Percentiles rank a stretch among this genome's conserved stretches.
Evolutionary conservation across 805 yeast species (phyloP).

Genomic region (Schwanniomyces yamadae): DNA sequence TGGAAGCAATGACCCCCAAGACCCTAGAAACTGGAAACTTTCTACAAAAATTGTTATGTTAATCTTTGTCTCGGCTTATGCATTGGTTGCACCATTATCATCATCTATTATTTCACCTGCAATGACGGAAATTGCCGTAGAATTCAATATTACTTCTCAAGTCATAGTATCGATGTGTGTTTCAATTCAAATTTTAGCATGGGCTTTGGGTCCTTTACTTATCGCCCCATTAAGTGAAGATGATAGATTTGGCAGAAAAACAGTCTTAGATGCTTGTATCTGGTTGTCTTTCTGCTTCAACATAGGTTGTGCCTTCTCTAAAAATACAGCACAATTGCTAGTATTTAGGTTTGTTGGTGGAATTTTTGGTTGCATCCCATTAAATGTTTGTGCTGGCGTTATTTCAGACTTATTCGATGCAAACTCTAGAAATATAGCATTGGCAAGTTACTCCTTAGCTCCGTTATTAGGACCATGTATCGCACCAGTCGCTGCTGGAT

Average conservation of each 20-base stretch:
- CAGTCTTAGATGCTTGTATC: conserved; percentile 31
- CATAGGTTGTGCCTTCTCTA: conserved; percentile 36
- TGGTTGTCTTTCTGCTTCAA: conserved; percentile 37
- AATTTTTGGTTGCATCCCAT: conserved; percentile 36
- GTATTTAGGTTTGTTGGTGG: conserved; percentile 37
- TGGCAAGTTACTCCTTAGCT: conserved; percentile 37
- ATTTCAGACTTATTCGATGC: conserved; percentile 38
- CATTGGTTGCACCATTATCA: conserved; percentile 41
- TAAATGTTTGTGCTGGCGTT: conserved; percentile 41
- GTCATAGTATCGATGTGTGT: conserved; percentile 31
- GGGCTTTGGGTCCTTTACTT: conserved; percentile 40
- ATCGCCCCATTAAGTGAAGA: conserved; percentile 41
- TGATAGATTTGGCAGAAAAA: conserved; percentile 35
- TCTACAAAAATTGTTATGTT: conserved; percentile 20
- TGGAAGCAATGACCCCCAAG: conserved; percentile 28
- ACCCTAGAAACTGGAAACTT: conserved; percentile 35
- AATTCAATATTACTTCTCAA: conserved; percentile 25
- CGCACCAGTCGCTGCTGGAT: conserved; percentile 39
- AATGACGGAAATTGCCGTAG: conserved; percentile 24
- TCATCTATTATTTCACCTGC: conserved; percentile 42
- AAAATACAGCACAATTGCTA: conserved; percentile 31
- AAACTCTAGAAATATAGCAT: conserved; percentile 28
- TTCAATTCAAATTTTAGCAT: conserved; percentile 37
- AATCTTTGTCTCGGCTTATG: conserved; percentile 32
- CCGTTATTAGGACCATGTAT: conserved; percentile 40